Evolutionary conservation across 169 alveolate species (phyloP), one percentile per base, ranked within the genome.

Genomic region (Perkinsus olseni): DNA sequence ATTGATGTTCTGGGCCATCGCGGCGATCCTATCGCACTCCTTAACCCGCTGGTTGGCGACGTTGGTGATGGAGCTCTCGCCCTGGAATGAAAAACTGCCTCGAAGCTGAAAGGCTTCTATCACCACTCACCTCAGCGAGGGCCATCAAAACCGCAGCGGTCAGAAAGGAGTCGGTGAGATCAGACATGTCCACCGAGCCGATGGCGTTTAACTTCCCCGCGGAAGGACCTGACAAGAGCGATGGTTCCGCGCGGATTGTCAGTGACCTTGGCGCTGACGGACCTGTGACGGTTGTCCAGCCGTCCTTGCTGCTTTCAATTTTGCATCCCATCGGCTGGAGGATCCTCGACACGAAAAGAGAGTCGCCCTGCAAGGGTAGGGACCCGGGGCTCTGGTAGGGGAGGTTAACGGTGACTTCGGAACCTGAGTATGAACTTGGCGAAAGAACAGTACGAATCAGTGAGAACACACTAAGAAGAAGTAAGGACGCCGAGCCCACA

Each of bases 1-100:
- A 10, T 90, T 39, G 39, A 91, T 39, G 48, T 62, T 48, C 51
- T 91, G 92, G 24, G 40, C 93, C 50, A 74, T 38, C 0, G 74
- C 94, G 34, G 74, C 94, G 4, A 94, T 94, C 36, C 96, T 34
- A 74, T 94, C 92, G 92, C 94, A 94, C 74, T 94, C 95, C 51
- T 94, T 94, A 6, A 93, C 93, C 74, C 94, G 62, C 93, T 94
- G 94, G 92, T 93, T 93, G 20, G 38, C 82, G 34, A 94, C 94
- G 24, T 95, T 95, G 4, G 95, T 45, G 48, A 94, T 94, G 13
- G 38, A 39, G 0, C 51, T 74, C n/a, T n/a, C 38, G 31, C 90
- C 92, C 91, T 74, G 34, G 34, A 34, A 10, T 10, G 91, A 28
- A 28, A 34, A 34, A 74, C 24, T n/a, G n/a, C n/a, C n/a, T n/a